Conservation (phyloP, 352 stramenopile genomes). For the Phytophthora multivora region DNA sequence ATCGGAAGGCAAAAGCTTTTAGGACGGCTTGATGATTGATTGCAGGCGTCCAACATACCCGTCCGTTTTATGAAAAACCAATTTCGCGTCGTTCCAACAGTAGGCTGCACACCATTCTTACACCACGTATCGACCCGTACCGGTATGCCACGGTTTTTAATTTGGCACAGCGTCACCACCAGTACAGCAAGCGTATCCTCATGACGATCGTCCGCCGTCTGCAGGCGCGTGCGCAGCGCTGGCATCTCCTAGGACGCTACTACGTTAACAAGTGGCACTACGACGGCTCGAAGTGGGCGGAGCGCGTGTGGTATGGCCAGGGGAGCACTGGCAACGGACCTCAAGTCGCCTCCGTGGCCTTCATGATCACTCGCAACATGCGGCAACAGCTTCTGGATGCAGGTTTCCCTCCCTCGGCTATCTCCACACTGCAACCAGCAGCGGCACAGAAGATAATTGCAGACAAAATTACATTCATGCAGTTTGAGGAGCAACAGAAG, state of each 20-base stretch:
- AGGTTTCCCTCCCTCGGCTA: constrained; percentile 63
- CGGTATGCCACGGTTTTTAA: no score
- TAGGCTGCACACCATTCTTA: background rate
- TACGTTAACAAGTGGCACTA: constrained; percentile 89
- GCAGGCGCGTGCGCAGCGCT: constrained; percentile 53
- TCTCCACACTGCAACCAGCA: constrained; percentile 64
- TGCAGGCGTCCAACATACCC: background rate
- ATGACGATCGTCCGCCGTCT: constrained; percentile 49
- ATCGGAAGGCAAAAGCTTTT: background rate
- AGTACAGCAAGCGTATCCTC: background rate
- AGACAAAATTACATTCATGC: constrained; percentile 59
- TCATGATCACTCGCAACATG: constrained; percentile 86
- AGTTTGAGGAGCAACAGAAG: constrained; percentile 52
- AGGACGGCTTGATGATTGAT: background rate
- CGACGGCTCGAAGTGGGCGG: constrained; percentile 72
- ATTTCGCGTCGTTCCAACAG: constrained; percentile 27
- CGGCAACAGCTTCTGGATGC: constrained; percentile 57
- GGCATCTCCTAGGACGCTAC: constrained; percentile 72
- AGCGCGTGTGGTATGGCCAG: constrained; percentile 73
- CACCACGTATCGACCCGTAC: background rate
- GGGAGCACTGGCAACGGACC: constrained; percentile 42
- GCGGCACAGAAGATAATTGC: constrained; percentile 61
- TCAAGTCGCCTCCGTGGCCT: constrained; percentile 73
- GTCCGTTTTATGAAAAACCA: constrained; percentile 1
- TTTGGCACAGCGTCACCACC: background rate